phyloP scores from a whole-genome alignment of 129 eudicot genomes.

The Pittosporum tobira region DNA sequence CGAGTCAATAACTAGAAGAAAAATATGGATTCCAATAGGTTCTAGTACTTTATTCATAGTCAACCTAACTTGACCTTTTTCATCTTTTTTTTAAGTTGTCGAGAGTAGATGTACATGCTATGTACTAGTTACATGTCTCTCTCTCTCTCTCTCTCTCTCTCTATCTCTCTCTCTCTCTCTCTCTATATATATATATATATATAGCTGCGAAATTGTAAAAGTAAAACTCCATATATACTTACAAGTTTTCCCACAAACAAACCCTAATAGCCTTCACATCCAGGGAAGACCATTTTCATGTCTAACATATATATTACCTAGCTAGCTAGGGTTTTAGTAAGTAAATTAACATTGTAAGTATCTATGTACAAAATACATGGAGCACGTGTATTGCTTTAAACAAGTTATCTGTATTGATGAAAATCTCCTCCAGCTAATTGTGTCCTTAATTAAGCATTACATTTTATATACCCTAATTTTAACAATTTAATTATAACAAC shows the following conservation, averaged over 20 bases:
- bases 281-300: constrained; percentile 18
- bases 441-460: no score
- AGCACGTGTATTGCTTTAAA: no score
- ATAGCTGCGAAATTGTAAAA: background rate
- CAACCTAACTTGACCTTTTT: constrained; percentile 25
- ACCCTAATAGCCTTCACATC: background rate
- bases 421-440: no score
- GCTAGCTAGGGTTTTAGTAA: background rate
- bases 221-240: background rate
- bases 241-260: constrained; percentile 1
- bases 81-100: background rate
- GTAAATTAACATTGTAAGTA: background rate
- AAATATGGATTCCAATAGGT: background rate
- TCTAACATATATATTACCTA: background rate
- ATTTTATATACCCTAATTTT: no score
- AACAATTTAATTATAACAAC: no score
- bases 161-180: constrained; percentile 1
- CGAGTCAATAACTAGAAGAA: background rate
- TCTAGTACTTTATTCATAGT: background rate
- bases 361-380: background rate
- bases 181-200: no score
- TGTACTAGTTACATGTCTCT: constrained; percentile 4
- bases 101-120: constrained; percentile 7
- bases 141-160: background rate
- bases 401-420: no score